Conservation (phyloP, 257 asterid species). For the Osmanthus fragrans region DNA sequence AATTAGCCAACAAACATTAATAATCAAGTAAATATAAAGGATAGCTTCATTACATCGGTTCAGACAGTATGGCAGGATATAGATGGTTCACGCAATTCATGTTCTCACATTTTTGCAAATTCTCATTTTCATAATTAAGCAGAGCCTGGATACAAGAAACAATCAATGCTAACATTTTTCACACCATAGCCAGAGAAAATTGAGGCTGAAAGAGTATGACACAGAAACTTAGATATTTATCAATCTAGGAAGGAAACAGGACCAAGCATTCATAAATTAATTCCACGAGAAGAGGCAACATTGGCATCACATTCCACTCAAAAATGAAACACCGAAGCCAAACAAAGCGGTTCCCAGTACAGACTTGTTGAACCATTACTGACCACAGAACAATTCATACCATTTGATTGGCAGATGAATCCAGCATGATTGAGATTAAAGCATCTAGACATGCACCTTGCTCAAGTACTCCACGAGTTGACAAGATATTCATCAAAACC, state of each 20-base stretch:
- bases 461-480: conserved; percentile 87
- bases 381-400: conserved; percentile 38
- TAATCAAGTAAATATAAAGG: conserved; percentile 15
- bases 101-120: neutral
- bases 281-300: neutral
- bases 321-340: neutral
- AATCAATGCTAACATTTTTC: neutral
- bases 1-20: conserved; percentile 20
- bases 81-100: neutral
- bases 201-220: neutral
- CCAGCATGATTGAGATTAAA: conserved; percentile 85
- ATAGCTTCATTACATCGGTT: neutral
- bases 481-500: conserved; percentile 86
- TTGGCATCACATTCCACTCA: neutral
- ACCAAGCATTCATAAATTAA: neutral
- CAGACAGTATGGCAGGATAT: neutral
- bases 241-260: neutral
- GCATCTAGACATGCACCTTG: conserved; percentile 98
- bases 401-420: conserved; percentile 91
- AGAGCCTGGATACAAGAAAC: neutral
- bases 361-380: conserved; percentile 10
- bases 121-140: neutral
- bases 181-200: neutral
- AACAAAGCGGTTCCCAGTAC: neutral
- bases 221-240: neutral